Conservation (phyloP, 441 rosid genomes). For the Gossypium davidsonii region DNA sequence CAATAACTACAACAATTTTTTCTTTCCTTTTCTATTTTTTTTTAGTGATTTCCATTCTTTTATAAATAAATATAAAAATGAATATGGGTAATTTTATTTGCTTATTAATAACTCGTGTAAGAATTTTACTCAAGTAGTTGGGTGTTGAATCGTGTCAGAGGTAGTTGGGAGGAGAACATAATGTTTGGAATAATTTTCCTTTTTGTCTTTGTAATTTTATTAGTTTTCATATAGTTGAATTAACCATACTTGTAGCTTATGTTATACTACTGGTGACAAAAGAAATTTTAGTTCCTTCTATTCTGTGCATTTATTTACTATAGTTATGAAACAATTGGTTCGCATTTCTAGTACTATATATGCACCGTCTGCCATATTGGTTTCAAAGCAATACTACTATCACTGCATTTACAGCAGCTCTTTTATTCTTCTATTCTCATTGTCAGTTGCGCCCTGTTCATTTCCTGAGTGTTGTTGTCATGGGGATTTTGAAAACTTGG, state of each 20-base stretch:
- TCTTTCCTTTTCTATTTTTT: neutral
- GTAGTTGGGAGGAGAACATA: neutral
- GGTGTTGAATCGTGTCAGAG: neutral
- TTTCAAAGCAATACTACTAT: neutral
- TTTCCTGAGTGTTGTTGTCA: neutral
- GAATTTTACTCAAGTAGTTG: neutral
- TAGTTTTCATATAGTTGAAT: neutral
- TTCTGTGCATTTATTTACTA: no score
- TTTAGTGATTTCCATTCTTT: neutral
- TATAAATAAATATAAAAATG: neutral
- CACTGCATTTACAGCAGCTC: neutral
- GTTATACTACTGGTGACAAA: no score
- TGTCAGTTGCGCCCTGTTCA: neutral
- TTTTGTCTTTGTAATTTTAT: neutral
- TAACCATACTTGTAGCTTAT: neutral
- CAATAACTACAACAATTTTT: neutral
- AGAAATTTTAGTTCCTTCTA: no score
- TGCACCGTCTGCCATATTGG: neutral
- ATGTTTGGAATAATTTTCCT: no score
- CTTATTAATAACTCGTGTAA: neutral
- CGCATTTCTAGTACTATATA: no score
- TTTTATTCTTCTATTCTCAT: neutral
- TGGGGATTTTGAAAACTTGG: neutral
- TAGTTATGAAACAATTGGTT: no score
- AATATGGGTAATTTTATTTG: neutral